phyloP scores from a whole-genome alignment of 495 filamentous ascomycete genomes.

The Aspergillus sclerotioniger region DNA sequence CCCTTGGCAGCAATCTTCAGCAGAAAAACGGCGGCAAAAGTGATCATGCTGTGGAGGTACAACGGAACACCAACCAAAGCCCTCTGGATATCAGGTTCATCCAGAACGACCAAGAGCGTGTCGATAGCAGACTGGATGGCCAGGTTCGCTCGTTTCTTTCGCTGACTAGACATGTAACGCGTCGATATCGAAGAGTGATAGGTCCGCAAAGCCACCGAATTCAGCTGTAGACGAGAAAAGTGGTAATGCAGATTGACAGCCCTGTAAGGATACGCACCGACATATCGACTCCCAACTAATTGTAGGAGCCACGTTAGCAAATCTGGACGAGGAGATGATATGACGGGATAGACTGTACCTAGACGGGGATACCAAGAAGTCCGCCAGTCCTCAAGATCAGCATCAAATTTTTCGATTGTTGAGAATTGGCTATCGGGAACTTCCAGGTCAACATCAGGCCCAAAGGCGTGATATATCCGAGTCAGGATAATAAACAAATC shows the following conservation, averaged over 20 bases:
- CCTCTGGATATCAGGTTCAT: slow-evolving; percentile 50
- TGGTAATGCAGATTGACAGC: slow-evolving; percentile 52
- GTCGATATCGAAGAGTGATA: slow-evolving; percentile 48
- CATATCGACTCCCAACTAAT: slow-evolving; percentile 46
- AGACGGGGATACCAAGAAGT: slow-evolving; percentile 49
- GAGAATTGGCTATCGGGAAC: slow-evolving; percentile 47
- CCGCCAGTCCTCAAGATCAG: slow-evolving; percentile 46
- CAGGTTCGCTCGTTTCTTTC: slow-evolving; percentile 51
- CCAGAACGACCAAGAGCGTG: slow-evolving; percentile 47
- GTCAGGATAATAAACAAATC: slow-evolving; percentile 59
- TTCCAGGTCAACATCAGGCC: slow-evolving; percentile 55
- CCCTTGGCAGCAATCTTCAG: slow-evolving; percentile 51
- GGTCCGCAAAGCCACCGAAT: slow-evolving; percentile 56
- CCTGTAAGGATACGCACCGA: slow-evolving; percentile 54
- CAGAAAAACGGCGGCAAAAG: slow-evolving; percentile 55
- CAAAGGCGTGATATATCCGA: slow-evolving; percentile 55
- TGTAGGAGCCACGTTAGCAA: slow-evolving; percentile 8
- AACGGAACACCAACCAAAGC: slow-evolving; percentile 52
- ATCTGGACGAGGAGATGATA: neutral
- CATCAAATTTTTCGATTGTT: slow-evolving; percentile 43
- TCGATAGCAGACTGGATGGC: slow-evolving; percentile 55
- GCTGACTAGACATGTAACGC: slow-evolving; percentile 48
- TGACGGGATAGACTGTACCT: slow-evolving; percentile 30
- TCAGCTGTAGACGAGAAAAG: slow-evolving; percentile 56
- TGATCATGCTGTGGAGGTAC: slow-evolving; percentile 58